These are phyloP conservation scores for Plasmodium sp. DNA, from an alignment of 169 alveolate species.

Conservation along the genomic window DNA sequence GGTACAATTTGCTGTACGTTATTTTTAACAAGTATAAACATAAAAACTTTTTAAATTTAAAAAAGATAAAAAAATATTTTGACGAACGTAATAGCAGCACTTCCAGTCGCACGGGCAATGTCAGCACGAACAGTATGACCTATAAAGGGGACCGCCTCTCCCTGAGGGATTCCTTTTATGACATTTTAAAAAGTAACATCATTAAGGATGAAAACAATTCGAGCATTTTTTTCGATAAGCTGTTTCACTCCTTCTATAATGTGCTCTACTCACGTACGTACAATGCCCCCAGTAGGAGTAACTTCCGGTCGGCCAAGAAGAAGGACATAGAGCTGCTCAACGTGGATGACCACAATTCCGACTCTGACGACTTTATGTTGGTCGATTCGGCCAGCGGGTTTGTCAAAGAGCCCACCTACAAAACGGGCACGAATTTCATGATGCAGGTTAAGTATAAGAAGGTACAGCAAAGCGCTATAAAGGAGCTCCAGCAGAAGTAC, in stretches of 20 bases:
- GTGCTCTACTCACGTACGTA: not conserved
- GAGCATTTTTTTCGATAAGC: slow-evolving; percentile 27
- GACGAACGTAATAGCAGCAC: not conserved
- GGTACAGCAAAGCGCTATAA: not conserved
- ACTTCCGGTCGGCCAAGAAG: not conserved
- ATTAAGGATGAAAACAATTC: slow-evolving; percentile 45
- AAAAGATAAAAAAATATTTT: slow-evolving; percentile 17
- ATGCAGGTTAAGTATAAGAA: not conserved
- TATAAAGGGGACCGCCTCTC: not conserved
- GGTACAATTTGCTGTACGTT: slow-evolving; percentile 42
- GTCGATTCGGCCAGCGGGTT: slow-evolving; percentile 26
- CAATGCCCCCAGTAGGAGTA: not conserved
- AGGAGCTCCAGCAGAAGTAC: slow-evolving; percentile 2
- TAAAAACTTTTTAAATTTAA: slow-evolving; percentile 21
- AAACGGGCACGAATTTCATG: not conserved
- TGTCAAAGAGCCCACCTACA: not conserved
- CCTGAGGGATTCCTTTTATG: slow-evolving; percentile 24
- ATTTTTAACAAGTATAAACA: slow-evolving; percentile 72
- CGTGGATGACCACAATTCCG: not conserved
- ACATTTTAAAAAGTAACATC: slow-evolving; percentile 9
- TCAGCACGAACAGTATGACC: not conserved
- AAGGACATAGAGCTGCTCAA: slow-evolving; percentile 12
- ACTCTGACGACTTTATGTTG: slow-evolving; percentile 11
- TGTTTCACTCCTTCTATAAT: slow-evolving; percentile 37
- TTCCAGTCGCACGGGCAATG: not conserved